Base-by-base conservation (phyloP, 1,284 basidiomycete genomes). In the Vanrija sp. region DNA sequence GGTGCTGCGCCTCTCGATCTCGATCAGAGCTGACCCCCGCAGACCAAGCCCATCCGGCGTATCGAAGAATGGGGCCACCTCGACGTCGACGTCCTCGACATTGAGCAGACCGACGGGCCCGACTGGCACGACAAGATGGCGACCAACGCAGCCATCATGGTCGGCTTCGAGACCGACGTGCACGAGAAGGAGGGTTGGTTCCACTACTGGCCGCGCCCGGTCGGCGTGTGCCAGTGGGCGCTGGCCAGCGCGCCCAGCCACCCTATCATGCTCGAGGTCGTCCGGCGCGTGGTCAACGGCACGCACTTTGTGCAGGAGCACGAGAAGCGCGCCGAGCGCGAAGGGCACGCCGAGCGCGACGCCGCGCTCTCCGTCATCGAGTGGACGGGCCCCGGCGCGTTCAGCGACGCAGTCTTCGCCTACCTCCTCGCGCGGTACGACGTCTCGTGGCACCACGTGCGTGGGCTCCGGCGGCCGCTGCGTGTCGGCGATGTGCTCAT, bases 171-270 rank as follows among this genome's bases (percentile, higher is more conserved):
- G 45, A 72, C 75, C 7, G 73, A 77, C 58, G 74, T 77, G 36
- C 73, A 67, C 50, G 61, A 58, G 1, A 31, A 54, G 16, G 25
- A 57, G 35, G 57, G 61, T 42, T 73, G 69, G 66, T 56, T 57
- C 20, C 23, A 61, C 15, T 47, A 38, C n/a, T 75, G 72, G 68
- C 69, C 70, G 4, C 61, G 73, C 23, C 60, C 72, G 4, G 24
- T 75, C 6, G 68, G 68, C 9, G 70, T 76, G 50, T 72, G 64
- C 45, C 76, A 77, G 61, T 77, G 76, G 76, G 75, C 76, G 3
- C 58, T 78, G 36, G 65, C 64, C 3, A 57, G 60, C 12, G 63
- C 72, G 5, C 71, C 76, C 3, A 49, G 65, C 31, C 77, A 78
- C 56, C 77, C 76, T 2, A 72, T 77, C 38, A 64, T 72, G 44